These are phyloP conservation scores for Colletotrichum falcatum DNA, from an alignment of 2,329 filamentous ascomycete species.

Conservation along the genomic window DNA sequence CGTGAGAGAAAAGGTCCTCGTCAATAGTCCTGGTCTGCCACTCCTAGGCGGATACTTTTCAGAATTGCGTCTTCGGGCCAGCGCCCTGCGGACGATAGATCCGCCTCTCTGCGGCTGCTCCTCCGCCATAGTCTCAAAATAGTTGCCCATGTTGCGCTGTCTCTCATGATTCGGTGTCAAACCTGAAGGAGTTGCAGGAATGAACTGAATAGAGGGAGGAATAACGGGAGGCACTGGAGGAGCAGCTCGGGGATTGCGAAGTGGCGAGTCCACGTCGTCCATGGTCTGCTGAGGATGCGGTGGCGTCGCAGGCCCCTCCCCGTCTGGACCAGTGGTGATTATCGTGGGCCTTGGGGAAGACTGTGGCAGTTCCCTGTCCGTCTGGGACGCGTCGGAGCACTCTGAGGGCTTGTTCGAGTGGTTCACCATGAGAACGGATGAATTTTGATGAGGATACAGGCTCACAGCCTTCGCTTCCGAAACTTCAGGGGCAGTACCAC, in stretches of 20 bases:
- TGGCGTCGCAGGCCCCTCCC: slow-evolving; percentile 61
- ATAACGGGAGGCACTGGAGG: slow-evolving; percentile 64
- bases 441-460: slow-evolving; percentile 74
- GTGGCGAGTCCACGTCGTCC: slow-evolving; percentile 70
- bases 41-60: slow-evolving; percentile 56
- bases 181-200: slow-evolving; percentile 72
- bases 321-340: slow-evolving; percentile 54
- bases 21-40: slow-evolving; percentile 57
- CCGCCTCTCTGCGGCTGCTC: slow-evolving; percentile 59
- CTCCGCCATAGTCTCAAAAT: slow-evolving; percentile 59
- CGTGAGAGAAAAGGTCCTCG: slow-evolving; percentile 67
- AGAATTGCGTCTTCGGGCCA: slow-evolving; percentile 61
- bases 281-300: slow-evolving; percentile 62
- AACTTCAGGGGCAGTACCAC: slow-evolving; percentile 70
- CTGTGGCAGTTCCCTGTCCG: slow-evolving; percentile 44
- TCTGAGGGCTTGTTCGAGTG: slow-evolving; percentile 65
- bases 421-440: slow-evolving; percentile 70
- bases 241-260: slow-evolving; percentile 68
- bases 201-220: slow-evolving; percentile 67
- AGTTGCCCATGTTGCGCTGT: slow-evolving; percentile 65
- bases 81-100: slow-evolving; percentile 66
- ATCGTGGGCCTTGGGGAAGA: slow-evolving; percentile 51
- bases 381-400: slow-evolving; percentile 52
- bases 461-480: slow-evolving; percentile 72
- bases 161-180: slow-evolving; percentile 67